Base-by-base conservation (phyloP, 352 stramenopile genomes). In the Phytophthora sansomeana region DNA sequence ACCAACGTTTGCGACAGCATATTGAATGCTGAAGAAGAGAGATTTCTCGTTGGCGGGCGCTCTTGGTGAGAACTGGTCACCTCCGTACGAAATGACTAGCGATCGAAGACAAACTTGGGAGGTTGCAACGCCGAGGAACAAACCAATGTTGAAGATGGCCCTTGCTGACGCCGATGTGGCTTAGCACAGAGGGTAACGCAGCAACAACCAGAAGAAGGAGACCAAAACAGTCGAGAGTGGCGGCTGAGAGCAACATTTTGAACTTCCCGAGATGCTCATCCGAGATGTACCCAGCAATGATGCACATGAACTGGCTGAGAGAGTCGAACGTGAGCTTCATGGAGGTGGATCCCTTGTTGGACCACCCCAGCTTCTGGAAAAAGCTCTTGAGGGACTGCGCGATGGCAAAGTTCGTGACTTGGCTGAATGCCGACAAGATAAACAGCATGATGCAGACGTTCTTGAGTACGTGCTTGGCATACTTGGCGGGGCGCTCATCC, bases 11-110 rank as follows among this genome's bases (percentile, higher is more conserved):
- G 90, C 78, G 32, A 70, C 74, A 53, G 73, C 89, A 70, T 95
- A 96, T 59, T 92, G 92, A 51, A 77, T 89, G 52, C 74, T 87
- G 79, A 93, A 95, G 70, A 85, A 95, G 10, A 74, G 78, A 13
- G 72, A 63, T 62, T 90, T 84, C 13, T 85, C 56, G 36, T 68
- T 69, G 13, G 51, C 26, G 14, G 63, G 67, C 29, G 78, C 70
- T 10, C 55, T 21, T 8, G 80, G 77, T 36, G 81, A 68, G 43
- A 86, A 89, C 67, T 87, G 78, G 65, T 87, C 77, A 9, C 64
- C 81, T 46, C 81, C 81, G 26, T 86, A 74, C 11, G 81, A 77
- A 41, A 88, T 85, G 24, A 89, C 68, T 50, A 83, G 80, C n/a
- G 75, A 76, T 36, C 81, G 83, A 63, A 88, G 80, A 11, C 68